A percentile compares a stretch with the other conserved stretches of the same genome.
Conservation (phyloP, 2,329 filamentous ascomycete genomes). For the Fusarium sp. region DNA sequence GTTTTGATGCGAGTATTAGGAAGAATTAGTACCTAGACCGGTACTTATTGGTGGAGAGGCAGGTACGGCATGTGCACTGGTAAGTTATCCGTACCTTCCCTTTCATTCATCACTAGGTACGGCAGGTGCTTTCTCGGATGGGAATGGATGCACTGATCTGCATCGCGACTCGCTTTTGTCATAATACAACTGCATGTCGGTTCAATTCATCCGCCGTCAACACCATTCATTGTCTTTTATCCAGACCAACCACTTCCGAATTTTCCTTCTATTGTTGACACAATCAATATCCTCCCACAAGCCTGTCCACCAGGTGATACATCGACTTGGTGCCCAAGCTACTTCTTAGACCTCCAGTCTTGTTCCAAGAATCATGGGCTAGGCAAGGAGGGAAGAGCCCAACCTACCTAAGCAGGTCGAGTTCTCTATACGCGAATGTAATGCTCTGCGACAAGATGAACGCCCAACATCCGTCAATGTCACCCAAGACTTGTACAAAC, state of each 20-base stretch:
- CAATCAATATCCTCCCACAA: background rate
- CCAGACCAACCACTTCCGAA: slow-evolving; percentile 10
- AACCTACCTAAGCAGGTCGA: background rate
- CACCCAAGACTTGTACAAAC: slow-evolving; percentile 3
- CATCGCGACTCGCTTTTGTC: slow-evolving; percentile 6
- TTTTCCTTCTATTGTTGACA: background rate
- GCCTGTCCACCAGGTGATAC: background rate
- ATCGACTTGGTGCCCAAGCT: slow-evolving; percentile 28
- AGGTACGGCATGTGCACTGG: background rate
- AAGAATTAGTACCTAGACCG: background rate
- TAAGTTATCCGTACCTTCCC: background rate
- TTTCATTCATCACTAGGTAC: background rate
- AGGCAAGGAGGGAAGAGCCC: background rate
- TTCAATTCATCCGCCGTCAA: slow-evolving; percentile 25
- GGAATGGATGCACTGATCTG: slow-evolving; percentile 6
- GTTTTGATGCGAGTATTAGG: background rate
- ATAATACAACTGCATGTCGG: slow-evolving; percentile 11
- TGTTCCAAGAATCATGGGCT: slow-evolving; percentile 1
- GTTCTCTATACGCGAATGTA: background rate
- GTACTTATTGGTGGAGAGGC: background rate
- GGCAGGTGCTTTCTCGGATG: background rate
- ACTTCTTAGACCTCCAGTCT: slow-evolving; percentile 2
- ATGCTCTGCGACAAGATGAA: slow-evolving; percentile 1
- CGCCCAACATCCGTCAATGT: slow-evolving; percentile 9
- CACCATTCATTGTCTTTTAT: slow-evolving; percentile 13